These are phyloP conservation scores for Triticum dicoccoides DNA, from an alignment of 176 grass and related monocot genomes.

Conservation along the genomic window DNA sequence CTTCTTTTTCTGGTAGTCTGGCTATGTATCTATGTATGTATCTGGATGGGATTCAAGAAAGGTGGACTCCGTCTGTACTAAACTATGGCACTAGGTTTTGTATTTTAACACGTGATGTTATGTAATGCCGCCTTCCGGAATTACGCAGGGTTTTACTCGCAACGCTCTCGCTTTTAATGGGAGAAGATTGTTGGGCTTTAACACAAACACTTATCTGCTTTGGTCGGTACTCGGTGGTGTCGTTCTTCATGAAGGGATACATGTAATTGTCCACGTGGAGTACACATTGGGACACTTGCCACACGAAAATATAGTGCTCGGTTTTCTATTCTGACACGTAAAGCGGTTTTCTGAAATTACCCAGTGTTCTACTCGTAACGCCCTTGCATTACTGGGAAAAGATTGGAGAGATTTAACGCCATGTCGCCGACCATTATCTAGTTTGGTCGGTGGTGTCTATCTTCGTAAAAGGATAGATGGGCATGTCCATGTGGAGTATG, in stretches of 20 bases:
- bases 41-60: neutral
- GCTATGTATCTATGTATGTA: neutral
- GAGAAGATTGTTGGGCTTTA: neutral
- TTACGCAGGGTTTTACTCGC: neutral
- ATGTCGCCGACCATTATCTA: neutral
- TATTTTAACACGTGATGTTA: neutral
- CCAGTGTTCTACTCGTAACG: neutral
- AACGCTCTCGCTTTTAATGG: neutral
- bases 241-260: too few species aligned
- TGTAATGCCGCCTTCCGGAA: neutral
- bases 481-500: too few species aligned
- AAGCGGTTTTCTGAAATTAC: neutral
- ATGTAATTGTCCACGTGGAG: too few species aligned
- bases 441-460: too few species aligned
- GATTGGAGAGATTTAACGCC: too few species aligned
- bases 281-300: too few species aligned
- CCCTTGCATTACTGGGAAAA: neutral
- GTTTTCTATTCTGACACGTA: neutral
- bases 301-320: too few species aligned
- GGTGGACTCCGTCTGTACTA: neutral
- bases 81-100: neutral
- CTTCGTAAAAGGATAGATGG: too few species aligned
- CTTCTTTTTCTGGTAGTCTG: neutral
- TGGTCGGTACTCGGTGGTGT: too few species aligned
- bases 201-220: too few species aligned